Base-by-base conservation (phyloP, 192 early-diverging fungal species). In the Geranomyces variabilis region DNA sequence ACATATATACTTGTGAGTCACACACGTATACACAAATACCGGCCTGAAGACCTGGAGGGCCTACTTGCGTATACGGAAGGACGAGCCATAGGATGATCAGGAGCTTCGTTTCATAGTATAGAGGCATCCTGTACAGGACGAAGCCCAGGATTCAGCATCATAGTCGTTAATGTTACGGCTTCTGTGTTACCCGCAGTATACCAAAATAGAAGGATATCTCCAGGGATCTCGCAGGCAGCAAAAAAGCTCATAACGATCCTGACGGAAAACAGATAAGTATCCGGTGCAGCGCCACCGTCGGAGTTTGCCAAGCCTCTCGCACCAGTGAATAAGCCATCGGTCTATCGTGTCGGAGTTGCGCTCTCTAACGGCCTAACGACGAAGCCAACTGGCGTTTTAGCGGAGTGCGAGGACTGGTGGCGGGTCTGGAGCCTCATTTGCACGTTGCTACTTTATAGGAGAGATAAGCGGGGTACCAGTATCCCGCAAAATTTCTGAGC, bases 181-280 rank as follows among this genome's bases (percentile, higher is more conserved):
- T 10, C 3, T 41, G 36, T 41, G 36, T 55, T 4, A n/a, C 4
- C 26, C 19, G 51, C 26, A 5, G 22, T 17, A 56, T 47, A 75
- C 73, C 73, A 75, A 55, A 75, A 75, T 22, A 75, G 19, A 22
- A 75, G 66, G 6, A 45, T 67, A 51, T 75, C 73, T 14, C 73
- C 66, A 17, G 57, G 19, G 29, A 69, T 75, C 48, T 75, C 73
- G 22, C 31, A 17, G 10, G 68, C 65, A 1, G 64, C 61, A 43
- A 75, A 75, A 26, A 62, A 43, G n/a, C 57, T 46, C 66, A 75
- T 67, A 2, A 75, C 73, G 43, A 62, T 69, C 73, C 63, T 64
- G 29, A 12, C 15, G 9, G 8, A 45, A 7, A 22, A 34, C 10
- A 26, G 24, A 28, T 19, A 34, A n/a, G n/a, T 24, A 12, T 12